A percentile compares a stretch with the other conserved stretches of the same genome.
phyloP scores from a whole-genome alignment of 768 basidiomycete species.

The Suillus alpinus region DNA sequence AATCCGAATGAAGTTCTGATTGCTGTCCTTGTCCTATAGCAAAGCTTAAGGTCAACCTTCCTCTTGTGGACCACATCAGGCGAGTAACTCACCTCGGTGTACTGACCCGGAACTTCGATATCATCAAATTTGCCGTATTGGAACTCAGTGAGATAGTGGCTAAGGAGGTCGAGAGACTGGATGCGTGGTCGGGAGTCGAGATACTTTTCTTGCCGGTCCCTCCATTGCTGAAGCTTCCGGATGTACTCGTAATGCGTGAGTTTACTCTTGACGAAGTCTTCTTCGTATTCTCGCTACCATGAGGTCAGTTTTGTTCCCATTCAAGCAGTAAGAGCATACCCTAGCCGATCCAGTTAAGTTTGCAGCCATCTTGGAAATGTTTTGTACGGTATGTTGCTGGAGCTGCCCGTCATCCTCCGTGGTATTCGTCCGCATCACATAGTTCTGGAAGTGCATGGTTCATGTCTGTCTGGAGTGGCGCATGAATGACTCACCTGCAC shows the following conservation, averaged over 20 bases:
- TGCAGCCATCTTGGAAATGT: constrained; percentile 55
- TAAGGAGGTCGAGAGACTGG: constrained; percentile 81
- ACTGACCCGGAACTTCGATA: constrained; percentile 98
- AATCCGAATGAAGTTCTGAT: constrained; percentile 87
- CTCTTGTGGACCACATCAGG: not conserved
- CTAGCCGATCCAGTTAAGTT: constrained; percentile 58
- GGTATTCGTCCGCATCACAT: constrained; percentile 61
- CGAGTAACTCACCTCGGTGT: constrained; percentile 72
- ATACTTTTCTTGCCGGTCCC: constrained; percentile 82
- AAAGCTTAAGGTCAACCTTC: constrained; percentile 4
- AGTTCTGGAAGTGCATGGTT: constrained; percentile 45
- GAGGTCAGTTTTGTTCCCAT: not conserved
- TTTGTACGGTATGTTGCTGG: constrained; percentile 49
- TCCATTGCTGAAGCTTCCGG: constrained; percentile 85
- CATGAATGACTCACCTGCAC: constrained; percentile 55
- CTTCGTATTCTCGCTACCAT: constrained; percentile 80
- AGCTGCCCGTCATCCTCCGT: constrained; percentile 70
- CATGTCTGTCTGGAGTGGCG: not conserved
- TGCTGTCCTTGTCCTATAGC: constrained; percentile 89
- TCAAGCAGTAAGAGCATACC: constrained; percentile 36
- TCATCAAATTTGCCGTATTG: constrained; percentile 97
- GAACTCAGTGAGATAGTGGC: constrained; percentile 95
- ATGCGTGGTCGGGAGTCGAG: constrained; percentile 81
- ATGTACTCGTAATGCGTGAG: constrained; percentile 87
- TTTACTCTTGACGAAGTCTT: constrained; percentile 81